A percentile compares a stretch with the other conserved stretches of the same genome.
Conservation (phyloP, 768 basidiomycete species). For the Boletus rubescentipes region DNA sequence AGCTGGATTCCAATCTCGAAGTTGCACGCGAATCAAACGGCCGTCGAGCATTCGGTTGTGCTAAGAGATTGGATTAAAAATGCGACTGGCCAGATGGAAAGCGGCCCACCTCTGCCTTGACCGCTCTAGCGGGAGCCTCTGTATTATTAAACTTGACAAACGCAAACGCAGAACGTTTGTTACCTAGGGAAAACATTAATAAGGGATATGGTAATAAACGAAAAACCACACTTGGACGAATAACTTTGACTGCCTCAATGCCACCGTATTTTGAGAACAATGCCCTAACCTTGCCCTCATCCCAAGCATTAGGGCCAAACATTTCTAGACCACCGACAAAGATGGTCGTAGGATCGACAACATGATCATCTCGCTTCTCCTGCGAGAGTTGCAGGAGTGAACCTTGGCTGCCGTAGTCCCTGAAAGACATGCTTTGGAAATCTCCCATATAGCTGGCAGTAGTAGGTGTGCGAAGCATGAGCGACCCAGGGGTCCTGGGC, state of each 20-base stretch:
- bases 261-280: constrained; percentile 67
- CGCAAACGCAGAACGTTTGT: constrained; percentile 70
- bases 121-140: constrained; percentile 64
- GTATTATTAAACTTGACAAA: constrained; percentile 71
- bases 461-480: constrained; percentile 51
- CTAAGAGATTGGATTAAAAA: constrained; percentile 37
- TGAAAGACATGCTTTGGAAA: constrained; percentile 30
- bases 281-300: constrained; percentile 56
- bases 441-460: constrained; percentile 37
- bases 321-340: constrained; percentile 78
- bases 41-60: constrained; percentile 70
- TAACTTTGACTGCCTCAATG: constrained; percentile 62
- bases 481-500: constrained; percentile 48
- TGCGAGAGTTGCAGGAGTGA: constrained; percentile 23
- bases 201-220: neutral
- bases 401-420: constrained; percentile 20
- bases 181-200: constrained; percentile 38
- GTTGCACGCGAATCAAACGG: constrained; percentile 71
- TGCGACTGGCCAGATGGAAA: neutral
- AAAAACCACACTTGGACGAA: constrained; percentile 55
- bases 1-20: constrained; percentile 66
- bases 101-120: constrained; percentile 55
- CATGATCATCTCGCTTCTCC: constrained; percentile 33
- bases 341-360: constrained; percentile 64
- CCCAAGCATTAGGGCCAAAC: constrained; percentile 63